Evolutionary conservation across 1,284 basidiomycete species (phyloP).

Genomic region (Coriolopsis trogii): DNA sequence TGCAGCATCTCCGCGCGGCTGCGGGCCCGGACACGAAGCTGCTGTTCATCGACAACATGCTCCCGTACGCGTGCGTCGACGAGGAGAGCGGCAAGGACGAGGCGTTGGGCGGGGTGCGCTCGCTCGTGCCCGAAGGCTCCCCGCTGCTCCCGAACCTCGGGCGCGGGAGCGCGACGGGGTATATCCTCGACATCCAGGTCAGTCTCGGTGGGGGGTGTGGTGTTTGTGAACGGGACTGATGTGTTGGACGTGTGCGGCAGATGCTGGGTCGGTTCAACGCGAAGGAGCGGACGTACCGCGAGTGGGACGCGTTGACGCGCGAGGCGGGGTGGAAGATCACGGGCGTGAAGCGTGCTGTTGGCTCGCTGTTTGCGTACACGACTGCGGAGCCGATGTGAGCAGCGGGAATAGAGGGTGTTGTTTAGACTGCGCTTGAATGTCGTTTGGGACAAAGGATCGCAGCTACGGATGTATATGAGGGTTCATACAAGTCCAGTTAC

Average conservation of each 20-base stretch:
- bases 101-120: constrained; percentile 10
- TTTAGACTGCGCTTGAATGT: too few relatives aligned
- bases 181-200: too few relatives aligned
- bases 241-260: neutral
- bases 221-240: too few relatives aligned
- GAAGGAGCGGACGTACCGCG: too few relatives aligned
- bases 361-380: too few relatives aligned
- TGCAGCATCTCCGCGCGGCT: constrained; percentile 14
- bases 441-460: too few relatives aligned
- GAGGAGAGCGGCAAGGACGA: neutral
- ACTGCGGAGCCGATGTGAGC: neutral
- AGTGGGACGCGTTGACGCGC: neutral
- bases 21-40: constrained; percentile 20
- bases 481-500: too few relatives aligned
- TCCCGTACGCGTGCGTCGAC: constrained; percentile 23
- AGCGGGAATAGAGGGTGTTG: too few relatives aligned
- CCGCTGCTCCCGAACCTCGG: constrained; percentile 24
- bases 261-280: neutral
- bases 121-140: constrained; percentile 16
- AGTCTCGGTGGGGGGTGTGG: constrained; percentile 41
- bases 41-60: constrained; percentile 20
- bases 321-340: neutral
- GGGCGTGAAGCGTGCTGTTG: neutral
- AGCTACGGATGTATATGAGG: too few relatives aligned
- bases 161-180: constrained; percentile 15